Conservation (phyloP, 1,284 basidiomycete species). For the Cerrena zonata region DNA sequence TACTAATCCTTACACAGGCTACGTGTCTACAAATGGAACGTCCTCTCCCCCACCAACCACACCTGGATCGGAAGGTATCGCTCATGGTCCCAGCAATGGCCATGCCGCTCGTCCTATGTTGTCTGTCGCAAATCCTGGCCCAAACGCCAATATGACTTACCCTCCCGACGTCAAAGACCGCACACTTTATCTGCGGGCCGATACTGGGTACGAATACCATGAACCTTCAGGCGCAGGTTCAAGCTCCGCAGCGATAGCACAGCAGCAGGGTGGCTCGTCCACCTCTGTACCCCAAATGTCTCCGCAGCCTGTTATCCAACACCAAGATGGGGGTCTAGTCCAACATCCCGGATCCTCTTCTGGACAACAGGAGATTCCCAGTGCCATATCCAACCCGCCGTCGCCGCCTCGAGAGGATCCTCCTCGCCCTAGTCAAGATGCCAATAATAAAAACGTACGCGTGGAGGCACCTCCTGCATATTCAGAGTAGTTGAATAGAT, state of each 20-base stretch:
- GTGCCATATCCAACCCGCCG: no score
- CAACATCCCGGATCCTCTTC: not conserved
- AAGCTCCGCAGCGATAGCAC: not conserved
- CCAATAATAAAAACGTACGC: no score
- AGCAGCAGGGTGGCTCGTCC: not conserved
- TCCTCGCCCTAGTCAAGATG: no score
- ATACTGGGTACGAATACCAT: slow-evolving; percentile 3
- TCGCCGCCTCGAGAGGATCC: no score
- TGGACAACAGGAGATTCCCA: no score
- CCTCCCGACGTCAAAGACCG: slow-evolving; percentile 4
- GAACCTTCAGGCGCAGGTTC: not conserved
- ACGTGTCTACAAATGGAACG: not conserved
- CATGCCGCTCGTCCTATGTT: not conserved
- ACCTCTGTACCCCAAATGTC: not conserved
- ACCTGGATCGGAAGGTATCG: not conserved
- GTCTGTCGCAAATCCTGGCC: slow-evolving; percentile 5
- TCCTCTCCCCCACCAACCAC: not conserved
- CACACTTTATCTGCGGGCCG: not conserved
- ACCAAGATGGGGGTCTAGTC: slow-evolving; percentile 3
- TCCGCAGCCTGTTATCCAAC: slow-evolving; percentile 3
- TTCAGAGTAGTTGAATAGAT: slow-evolving; percentile 1
- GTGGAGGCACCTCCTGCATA: slow-evolving; percentile 6
- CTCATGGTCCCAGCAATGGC: not conserved
- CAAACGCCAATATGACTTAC: not conserved
- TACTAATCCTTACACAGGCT: not conserved